phyloP scores from a whole-genome alignment of 306 rosid species.

The apple (Malus domestica) region DNA sequence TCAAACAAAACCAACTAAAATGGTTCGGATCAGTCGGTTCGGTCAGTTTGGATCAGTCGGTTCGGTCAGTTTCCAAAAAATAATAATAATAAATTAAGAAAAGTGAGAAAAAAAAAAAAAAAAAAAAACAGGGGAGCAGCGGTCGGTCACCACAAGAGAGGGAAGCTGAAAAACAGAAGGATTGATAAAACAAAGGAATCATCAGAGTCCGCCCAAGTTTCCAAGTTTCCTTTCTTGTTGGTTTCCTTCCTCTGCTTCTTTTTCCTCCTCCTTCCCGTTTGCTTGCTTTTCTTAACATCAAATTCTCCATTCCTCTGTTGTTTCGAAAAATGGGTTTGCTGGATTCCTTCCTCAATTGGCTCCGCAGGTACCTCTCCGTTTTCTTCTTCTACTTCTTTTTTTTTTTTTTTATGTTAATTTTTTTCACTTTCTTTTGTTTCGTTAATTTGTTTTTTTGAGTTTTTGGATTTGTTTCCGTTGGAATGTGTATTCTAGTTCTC shows the following conservation, averaged over 20 bases:
- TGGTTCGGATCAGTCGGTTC: no score
- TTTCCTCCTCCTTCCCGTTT: not conserved
- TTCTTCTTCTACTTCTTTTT: not conserved
- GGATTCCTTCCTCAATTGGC: conserved; percentile 92
- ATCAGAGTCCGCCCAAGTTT: conserved; percentile 7
- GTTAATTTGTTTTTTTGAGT: not conserved
- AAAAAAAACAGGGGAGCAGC: not conserved
- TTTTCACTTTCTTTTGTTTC: not conserved
- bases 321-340: conserved; percentile 58
- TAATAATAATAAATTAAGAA: no score
- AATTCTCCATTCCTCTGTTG: not conserved
- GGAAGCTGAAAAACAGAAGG: not conserved
- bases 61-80: no score
- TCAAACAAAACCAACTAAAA: no score
- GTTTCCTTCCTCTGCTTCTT: not conserved
- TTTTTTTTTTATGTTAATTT: not conserved
- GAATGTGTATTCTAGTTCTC: not conserved
- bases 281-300: not conserved
- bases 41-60: no score
- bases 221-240: conserved; percentile 6
- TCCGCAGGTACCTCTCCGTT: conserved; percentile 51
- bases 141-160: not conserved
- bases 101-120: not conserved
- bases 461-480: not conserved
- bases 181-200: not conserved